Percentiles rank a stretch among this genome's conserved stretches.
phyloP scores from a whole-genome alignment of 495 filamentous ascomycete species.

The Pseudomonodictys pantanalensis region DNA sequence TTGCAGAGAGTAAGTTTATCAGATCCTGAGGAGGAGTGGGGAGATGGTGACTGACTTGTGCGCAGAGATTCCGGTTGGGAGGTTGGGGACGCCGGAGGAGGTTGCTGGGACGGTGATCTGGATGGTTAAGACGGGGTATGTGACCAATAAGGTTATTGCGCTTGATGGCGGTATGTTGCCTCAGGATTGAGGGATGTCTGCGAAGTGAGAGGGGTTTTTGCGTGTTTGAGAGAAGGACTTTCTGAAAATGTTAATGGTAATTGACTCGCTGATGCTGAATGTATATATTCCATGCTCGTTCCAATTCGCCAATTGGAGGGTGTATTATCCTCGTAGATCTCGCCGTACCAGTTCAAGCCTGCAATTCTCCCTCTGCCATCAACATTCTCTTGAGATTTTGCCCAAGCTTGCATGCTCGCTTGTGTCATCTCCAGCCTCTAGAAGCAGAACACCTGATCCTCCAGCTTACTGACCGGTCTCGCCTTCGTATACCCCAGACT shows the following conservation, averaged over 20 bases:
- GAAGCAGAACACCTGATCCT: constrained; percentile 98
- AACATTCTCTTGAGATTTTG: no score
- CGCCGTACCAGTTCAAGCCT: no score
- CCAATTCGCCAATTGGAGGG: no score
- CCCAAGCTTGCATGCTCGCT: no score
- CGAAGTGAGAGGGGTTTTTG: no score
- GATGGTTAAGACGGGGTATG: constrained; percentile 39
- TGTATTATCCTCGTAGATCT: no score
- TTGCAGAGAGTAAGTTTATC: constrained; percentile 30
- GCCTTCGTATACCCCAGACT: constrained; percentile 87
- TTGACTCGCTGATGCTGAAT: no score
- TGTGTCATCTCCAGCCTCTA: constrained; percentile 44
- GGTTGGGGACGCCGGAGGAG: constrained; percentile 37
- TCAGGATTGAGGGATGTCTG: constrained; percentile 18
- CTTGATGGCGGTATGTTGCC: constrained; percentile 40
- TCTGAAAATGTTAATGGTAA: no score
- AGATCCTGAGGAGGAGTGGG: background rate
- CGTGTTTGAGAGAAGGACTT: no score
- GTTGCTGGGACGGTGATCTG: constrained; percentile 40
- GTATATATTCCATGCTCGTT: no score
- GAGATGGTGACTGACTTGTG: background rate
- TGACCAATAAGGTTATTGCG: constrained; percentile 40
- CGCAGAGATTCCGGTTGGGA: constrained; percentile 37
- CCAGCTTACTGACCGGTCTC: constrained; percentile 89
- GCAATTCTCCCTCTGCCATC: no score